Conservation (phyloP, 768 basidiomycete genomes). For the Pisolithus microcarpus region DNA sequence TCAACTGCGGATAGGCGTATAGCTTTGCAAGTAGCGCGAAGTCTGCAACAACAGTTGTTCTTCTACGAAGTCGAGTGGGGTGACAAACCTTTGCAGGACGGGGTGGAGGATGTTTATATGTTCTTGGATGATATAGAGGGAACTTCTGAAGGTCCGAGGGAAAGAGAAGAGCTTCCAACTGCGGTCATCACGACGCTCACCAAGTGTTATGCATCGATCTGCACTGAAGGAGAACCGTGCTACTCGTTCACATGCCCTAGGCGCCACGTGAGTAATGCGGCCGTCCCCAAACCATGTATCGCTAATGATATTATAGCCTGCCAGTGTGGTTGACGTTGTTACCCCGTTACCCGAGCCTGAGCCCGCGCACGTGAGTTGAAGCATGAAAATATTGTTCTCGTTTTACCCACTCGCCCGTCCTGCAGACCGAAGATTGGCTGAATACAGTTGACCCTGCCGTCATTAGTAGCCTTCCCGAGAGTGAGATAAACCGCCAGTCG, state of each 20-base stretch:
- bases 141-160: slow-evolving; percentile 48
- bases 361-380: slow-evolving; percentile 24
- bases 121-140: slow-evolving; percentile 81
- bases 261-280: slow-evolving; percentile 41
- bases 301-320: slow-evolving; percentile 17
- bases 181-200: slow-evolving; percentile 88
- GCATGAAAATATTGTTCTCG: slow-evolving; percentile 17
- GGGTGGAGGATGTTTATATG: slow-evolving; percentile 90
- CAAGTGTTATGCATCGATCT: slow-evolving; percentile 83
- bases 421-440: slow-evolving; percentile 43
- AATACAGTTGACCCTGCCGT: slow-evolving; percentile 43
- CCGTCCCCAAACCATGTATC: neutral
- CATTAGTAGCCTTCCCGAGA: slow-evolving; percentile 53
- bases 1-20: slow-evolving; percentile 74
- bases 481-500: slow-evolving; percentile 80
- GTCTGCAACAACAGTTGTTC: slow-evolving; percentile 87
- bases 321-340: slow-evolving; percentile 16
- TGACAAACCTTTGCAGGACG: slow-evolving; percentile 70
- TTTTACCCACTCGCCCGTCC: slow-evolving; percentile 1
- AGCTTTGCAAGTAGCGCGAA: slow-evolving; percentile 82
- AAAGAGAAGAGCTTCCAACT: slow-evolving; percentile 73
- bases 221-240: slow-evolving; percentile 72
- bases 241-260: slow-evolving; percentile 76
- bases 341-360: slow-evolving; percentile 23
- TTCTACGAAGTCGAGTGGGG: slow-evolving; percentile 98